Evolutionary conservation across 352 stramenopile species (phyloP).

Genomic region (Phytophthora constricta): DNA sequence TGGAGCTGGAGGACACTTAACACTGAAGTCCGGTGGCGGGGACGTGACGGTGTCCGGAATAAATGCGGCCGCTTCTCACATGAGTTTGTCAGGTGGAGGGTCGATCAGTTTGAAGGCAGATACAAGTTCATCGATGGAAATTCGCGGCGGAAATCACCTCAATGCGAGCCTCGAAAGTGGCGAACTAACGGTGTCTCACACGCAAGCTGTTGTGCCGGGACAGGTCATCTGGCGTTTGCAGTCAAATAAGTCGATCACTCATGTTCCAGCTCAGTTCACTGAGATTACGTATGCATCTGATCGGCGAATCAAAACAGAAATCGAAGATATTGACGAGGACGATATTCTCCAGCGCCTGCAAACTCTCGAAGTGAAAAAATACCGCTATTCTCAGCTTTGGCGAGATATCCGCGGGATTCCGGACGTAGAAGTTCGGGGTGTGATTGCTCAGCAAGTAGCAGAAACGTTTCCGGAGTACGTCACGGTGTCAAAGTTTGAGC

Average conservation of each 20-base stretch:
- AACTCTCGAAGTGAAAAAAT: slow-evolving; percentile 89
- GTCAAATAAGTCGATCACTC: slow-evolving; percentile 63
- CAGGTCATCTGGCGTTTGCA: slow-evolving; percentile 60
- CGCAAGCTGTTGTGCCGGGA: slow-evolving; percentile 50
- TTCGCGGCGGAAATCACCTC: slow-evolving; percentile 53
- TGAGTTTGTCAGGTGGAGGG: slow-evolving; percentile 39
- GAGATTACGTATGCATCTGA: slow-evolving; percentile 94
- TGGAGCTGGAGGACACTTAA: slow-evolving; percentile 30
- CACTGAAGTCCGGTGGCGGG: slow-evolving; percentile 38
- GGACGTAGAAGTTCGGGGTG: slow-evolving; percentile 82
- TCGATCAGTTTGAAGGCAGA: slow-evolving; percentile 45
- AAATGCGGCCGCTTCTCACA: slow-evolving; percentile 25
- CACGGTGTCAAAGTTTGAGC: slow-evolving; percentile 79
- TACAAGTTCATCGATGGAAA: slow-evolving; percentile 42
- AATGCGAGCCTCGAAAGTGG: slow-evolving; percentile 57
- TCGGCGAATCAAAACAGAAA: slow-evolving; percentile 92
- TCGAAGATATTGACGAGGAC: slow-evolving; percentile 89
- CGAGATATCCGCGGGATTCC: slow-evolving; percentile 81
- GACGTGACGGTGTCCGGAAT: slow-evolving; percentile 29
- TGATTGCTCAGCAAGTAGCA: slow-evolving; percentile 93
- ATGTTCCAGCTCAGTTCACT: slow-evolving; percentile 90
- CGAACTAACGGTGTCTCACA: slow-evolving; percentile 61
- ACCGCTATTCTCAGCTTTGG: slow-evolving; percentile 93
- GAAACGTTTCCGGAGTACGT: slow-evolving; percentile 95
- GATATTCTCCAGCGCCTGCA: slow-evolving; percentile 91